Evolutionary conservation across 257 asterid genomes (phyloP).

Genomic region (Solanum verrucosum): DNA sequence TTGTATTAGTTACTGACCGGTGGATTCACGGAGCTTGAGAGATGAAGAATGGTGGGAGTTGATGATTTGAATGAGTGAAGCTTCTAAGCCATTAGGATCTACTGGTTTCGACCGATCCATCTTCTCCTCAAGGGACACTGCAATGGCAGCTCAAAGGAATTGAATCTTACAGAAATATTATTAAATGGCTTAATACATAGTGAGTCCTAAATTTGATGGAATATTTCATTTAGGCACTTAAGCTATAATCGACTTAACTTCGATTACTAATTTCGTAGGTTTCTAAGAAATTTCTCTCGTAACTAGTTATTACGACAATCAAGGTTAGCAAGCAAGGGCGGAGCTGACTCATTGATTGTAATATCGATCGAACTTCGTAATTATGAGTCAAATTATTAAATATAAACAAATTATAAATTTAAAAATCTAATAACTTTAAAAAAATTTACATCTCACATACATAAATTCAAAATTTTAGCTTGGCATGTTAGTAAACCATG

Average conservation of each 20-base stretch:
- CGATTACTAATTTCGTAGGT: neutral
- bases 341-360: neutral
- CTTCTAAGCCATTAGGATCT: conserved; percentile 58
- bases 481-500: too few relatives aligned
- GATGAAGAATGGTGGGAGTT: conserved; percentile 49
- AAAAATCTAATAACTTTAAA: too few relatives aligned
- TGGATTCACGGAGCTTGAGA: conserved; percentile 43
- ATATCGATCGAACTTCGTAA: fast-evolving
- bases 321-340: neutral
- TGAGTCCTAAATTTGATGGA: neutral
- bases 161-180: neutral
- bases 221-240: neutral
- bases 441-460: neutral
- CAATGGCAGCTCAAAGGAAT: neutral
- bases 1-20: conserved; percentile 32
- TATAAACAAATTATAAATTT: too few relatives aligned
- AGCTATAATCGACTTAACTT: too few relatives aligned
- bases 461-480: too few relatives aligned
- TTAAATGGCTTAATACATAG: neutral
- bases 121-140: neutral
- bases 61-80: conserved; percentile 60
- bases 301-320: too few relatives aligned
- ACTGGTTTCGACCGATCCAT: conserved; percentile 63
- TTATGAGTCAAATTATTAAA: too few relatives aligned
- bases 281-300: too few relatives aligned